phyloP scores from a whole-genome alignment of 2,329 filamentous ascomycete genomes.

The Mycosphaerella sp. region DNA sequence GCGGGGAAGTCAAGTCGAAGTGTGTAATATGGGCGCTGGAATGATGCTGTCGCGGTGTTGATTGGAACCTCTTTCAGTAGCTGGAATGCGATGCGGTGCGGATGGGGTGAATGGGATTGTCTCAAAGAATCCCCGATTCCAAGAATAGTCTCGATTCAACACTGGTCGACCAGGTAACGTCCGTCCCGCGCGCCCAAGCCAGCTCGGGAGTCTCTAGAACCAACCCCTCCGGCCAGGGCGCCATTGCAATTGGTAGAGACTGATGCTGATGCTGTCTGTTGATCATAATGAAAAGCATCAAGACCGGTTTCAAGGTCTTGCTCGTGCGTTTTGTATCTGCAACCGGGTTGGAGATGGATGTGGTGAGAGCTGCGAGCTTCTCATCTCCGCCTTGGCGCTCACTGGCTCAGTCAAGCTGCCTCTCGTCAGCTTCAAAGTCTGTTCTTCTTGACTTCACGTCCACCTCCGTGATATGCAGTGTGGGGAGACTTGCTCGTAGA shows the following conservation, averaged over 20 bases:
- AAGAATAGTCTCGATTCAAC: too few relatives aligned
- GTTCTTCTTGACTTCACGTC: neutral
- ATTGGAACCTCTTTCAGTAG: neutral
- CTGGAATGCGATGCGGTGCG: neutral
- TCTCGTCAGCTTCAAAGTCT: neutral
- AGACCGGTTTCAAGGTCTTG: neutral
- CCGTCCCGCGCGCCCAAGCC: too few relatives aligned
- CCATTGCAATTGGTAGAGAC: neutral
- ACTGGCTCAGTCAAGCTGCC: neutral
- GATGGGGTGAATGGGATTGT: neutral
- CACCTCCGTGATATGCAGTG: neutral
- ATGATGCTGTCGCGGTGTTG: conserved; percentile 4
- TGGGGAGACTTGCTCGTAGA: neutral
- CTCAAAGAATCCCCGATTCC: neutral
- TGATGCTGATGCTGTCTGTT: neutral
- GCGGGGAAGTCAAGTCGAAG: conserved; percentile 5
- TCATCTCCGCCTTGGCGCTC: neutral
- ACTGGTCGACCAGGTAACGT: too few relatives aligned
- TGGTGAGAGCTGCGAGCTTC: neutral
- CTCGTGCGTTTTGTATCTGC: neutral
- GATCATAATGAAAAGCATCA: neutral
- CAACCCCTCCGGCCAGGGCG: neutral
- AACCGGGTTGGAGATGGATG: neutral
- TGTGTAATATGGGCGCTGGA: neutral
- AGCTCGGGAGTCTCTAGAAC: too few relatives aligned